phyloP scores from a whole-genome alignment of 441 rosid species.

The Adansonia grandidieri region DNA sequence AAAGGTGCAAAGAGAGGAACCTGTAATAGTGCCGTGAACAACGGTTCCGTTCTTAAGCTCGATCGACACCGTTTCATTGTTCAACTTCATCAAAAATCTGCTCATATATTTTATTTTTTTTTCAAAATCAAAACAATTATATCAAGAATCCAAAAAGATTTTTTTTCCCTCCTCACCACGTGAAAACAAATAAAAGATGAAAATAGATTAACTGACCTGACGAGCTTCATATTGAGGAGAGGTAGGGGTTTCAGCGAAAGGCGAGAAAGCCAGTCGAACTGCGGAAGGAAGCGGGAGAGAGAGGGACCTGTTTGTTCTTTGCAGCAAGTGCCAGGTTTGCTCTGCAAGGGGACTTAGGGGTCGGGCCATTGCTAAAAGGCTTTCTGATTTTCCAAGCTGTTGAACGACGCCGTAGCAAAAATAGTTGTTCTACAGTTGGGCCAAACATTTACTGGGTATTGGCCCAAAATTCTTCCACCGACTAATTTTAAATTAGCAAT shows the following conservation, averaged over 20 bases:
- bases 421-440: not conserved
- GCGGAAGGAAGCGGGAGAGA: not conserved
- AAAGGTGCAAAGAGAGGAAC: conserved; percentile 35
- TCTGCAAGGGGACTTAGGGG: not conserved
- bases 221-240: conserved; percentile 71
- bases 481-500: not conserved
- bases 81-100: conserved; percentile 99
- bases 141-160: not conserved
- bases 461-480: not conserved
- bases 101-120: not conserved
- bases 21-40: conserved; percentile 94
- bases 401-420: not conserved
- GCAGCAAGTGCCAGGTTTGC: not conserved
- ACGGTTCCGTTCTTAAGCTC: conserved; percentile 96
- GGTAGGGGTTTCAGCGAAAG: conserved; percentile 35
- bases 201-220: conserved; percentile 49
- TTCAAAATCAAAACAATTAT: conserved; percentile 16
- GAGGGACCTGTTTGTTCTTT: not conserved
- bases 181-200: not conserved
- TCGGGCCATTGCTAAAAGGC: not conserved
- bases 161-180: not conserved
- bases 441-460: not conserved
- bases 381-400: not conserved
- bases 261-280: not conserved
- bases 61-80: conserved; percentile 94